Evolutionary conservation across 164 flowering plant genomes (phyloP).

Genomic region (Umbilicus rupestris): DNA sequence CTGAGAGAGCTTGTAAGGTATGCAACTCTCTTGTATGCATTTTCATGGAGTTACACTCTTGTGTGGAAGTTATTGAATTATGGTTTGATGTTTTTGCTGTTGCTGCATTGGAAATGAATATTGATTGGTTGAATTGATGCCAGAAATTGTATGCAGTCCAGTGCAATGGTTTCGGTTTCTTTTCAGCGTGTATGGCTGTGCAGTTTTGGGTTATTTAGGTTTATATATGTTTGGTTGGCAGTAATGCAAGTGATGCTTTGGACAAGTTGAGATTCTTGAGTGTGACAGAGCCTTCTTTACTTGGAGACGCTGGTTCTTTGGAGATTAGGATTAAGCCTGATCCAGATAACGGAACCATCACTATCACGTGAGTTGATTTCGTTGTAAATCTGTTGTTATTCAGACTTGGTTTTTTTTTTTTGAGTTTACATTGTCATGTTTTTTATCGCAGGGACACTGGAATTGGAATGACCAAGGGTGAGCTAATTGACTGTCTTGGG

Average conservation of each 20-base stretch:
- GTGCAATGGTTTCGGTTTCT: background rate
- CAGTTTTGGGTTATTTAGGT: background rate
- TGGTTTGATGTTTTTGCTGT: background rate
- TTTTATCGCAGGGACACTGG: constrained; percentile 73
- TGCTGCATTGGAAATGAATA: background rate
- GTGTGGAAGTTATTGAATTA: background rate
- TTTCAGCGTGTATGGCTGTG: background rate
- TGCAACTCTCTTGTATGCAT: constrained; percentile 5
- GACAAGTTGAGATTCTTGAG: constrained; percentile 90
- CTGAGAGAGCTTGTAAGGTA: constrained; percentile 95
- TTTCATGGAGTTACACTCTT: too few relatives aligned
- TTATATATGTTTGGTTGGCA: constrained; percentile 17
- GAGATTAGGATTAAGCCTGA: constrained; percentile 92
- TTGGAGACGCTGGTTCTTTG: constrained; percentile 80
- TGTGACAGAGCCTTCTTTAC: constrained; percentile 82
- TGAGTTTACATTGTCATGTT: background rate
- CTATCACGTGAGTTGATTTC: constrained; percentile 52
- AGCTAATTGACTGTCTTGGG: constrained; percentile 93
- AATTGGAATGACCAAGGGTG: constrained; percentile 93
- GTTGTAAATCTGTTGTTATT: background rate
- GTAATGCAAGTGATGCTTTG: constrained; percentile 98
- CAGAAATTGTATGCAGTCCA: too few relatives aligned
- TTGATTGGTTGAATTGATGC: too few relatives aligned
- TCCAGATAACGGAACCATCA: constrained; percentile 90
- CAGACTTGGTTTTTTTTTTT: background rate